Evolutionary conservation across 108 stramenopile genomes (phyloP), one percentile per base, ranked within the genome.

Genomic region (Fragilariopsis cylindrus): DNA sequence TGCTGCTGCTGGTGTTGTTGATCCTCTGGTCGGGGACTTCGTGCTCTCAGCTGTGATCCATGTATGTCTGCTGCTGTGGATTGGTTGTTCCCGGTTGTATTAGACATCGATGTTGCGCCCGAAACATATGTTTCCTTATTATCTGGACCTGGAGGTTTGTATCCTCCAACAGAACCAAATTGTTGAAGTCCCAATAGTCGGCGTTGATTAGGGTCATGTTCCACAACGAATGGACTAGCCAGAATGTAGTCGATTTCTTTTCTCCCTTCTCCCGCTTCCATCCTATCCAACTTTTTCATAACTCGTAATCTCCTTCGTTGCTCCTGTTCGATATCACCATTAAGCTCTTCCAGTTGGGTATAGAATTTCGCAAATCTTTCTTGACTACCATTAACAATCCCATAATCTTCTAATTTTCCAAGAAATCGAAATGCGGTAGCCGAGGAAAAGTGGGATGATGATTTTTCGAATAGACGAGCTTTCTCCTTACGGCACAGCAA

Each of bases 221-320:
- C 76, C 4, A 49, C 58, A 9, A 84, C 84, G 75, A 90, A 91
- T 7, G 93, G 84, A 40, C 84, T 82, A 8, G 91, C 91, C 53
- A 94, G 74, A 46, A 92, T 88, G 75, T 94, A 94, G 68, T 92
- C 93, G 79, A 94, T 94, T 70, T 94, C 93, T 15, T 86, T 78
- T 12, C 83, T 50, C 1, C 92, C 94, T 72, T 92, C 91, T 21
- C 81, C 90, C 2, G 91, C 83, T 56, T 87, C 82, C 90, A 96
- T 92, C 60, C 73, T 84, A 82, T 96, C 92, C 82, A 96, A 70
- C 54, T 81, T 82, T 72, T 85, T 84, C 92, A 96, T 93, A 48
- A 96, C 83, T 53, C 85, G 81, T 21, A 80, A 60, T 57, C 95
- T 74, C 15, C 95, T 84, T 46, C 80, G 48, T 72, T 93, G 89